These are phyloP conservation scores for Globisporangium middletonii DNA, from an alignment of 352 stramenopile species.

Conservation along the genomic window DNA sequence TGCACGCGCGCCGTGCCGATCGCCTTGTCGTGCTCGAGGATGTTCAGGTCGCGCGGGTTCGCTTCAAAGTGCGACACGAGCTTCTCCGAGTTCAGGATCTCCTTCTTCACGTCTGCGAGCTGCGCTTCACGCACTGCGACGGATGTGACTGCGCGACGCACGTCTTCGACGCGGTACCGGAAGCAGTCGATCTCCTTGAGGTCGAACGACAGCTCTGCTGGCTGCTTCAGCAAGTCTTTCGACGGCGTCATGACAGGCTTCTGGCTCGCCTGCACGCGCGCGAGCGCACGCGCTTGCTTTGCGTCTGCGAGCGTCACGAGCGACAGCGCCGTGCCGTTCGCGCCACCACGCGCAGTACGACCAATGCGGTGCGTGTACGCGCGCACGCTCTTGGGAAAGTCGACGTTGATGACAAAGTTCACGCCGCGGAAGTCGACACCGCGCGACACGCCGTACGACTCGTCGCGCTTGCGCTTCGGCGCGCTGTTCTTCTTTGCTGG, in stretches of 20 bases:
- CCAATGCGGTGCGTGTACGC: constrained; percentile 99
- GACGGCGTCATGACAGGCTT: constrained; percentile 68
- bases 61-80: constrained; percentile 96
- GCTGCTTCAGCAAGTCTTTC: constrained; percentile 90
- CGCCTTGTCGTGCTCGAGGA: constrained; percentile 96
- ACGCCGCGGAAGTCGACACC: constrained; percentile 98
- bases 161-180: constrained; percentile 95
- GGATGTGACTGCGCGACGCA: constrained; percentile 92
- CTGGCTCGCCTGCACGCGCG: constrained; percentile 91
- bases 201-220: constrained; percentile 95
- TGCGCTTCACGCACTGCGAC: constrained; percentile 93
- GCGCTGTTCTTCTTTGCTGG: constrained; percentile 26
- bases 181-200: constrained; percentile 98
- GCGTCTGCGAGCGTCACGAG: constrained; percentile 84
- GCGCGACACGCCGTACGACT: constrained; percentile 94
- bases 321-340: constrained; percentile 95
- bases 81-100: constrained; percentile 98
- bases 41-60: constrained; percentile 93
- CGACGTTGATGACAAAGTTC: constrained; percentile 99
- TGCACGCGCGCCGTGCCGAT: constrained; percentile 93
- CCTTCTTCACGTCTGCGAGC: constrained; percentile 94
- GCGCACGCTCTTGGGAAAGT: constrained; percentile 93
- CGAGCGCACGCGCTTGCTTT: constrained; percentile 82
- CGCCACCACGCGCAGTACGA: constrained; percentile 94
- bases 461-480: constrained; percentile 68